These are phyloP conservation scores for Chlamydomonas reinhardtii DNA, from an alignment of 163 green algal genomes.

Conservation along the genomic window DNA sequence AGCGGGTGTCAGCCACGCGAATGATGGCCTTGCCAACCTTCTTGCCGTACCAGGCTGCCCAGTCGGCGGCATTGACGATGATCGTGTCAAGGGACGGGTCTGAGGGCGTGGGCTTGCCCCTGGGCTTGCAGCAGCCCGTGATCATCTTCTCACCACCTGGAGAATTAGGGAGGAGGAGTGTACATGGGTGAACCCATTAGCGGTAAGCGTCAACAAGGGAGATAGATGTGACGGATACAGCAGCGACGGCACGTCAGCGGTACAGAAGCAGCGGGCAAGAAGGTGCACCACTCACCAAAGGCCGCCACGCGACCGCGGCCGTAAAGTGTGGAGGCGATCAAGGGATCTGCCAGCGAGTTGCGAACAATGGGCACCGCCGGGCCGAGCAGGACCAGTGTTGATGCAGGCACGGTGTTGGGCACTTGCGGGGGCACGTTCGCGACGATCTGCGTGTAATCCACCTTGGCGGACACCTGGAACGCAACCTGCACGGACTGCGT, in stretches of 20 bases:
- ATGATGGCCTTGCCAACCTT: constrained; percentile 13
- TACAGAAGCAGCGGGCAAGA: too few relatives aligned
- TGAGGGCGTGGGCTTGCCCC: neutral
- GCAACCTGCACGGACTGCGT: neutral
- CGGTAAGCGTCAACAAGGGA: too few relatives aligned
- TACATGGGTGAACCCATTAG: too few relatives aligned
- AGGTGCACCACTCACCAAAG: constrained; percentile 2
- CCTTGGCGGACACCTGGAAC: neutral
- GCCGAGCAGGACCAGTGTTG: neutral
- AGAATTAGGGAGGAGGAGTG: too few relatives aligned
- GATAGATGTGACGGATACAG: too few relatives aligned
- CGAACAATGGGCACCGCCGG: neutral
- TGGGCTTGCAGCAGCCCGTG: constrained; percentile 3
- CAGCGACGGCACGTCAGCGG: too few relatives aligned
- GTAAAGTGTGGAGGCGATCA: neutral
- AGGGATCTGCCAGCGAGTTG: neutral
- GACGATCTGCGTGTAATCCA: neutral
- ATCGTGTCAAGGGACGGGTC: constrained; percentile 11
- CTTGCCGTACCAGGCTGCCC: constrained; percentile 9
- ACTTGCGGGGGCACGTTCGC: neutral
- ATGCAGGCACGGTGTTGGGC: neutral
- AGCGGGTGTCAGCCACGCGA: neutral
- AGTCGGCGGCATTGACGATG: neutral
- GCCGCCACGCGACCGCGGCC: neutral
- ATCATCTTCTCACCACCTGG: neutral